Conservation (phyloP, 2,329 filamentous ascomycete species). For the Talaromyces islandicus region DNA sequence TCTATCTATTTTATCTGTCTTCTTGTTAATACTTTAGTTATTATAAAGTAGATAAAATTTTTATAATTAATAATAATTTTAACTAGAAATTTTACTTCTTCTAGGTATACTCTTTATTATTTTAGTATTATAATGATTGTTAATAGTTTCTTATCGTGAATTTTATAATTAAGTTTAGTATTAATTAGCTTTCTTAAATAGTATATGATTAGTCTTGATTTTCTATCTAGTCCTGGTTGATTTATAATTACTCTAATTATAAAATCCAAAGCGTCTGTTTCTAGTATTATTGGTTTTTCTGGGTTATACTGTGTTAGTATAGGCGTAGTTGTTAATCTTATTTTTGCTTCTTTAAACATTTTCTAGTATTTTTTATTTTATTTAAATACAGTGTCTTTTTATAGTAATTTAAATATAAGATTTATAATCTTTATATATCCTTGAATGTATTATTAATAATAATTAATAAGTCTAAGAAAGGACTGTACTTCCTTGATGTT, state of each 20-base stretch:
- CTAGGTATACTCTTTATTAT: conserved; percentile 4
- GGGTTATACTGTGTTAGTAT: not conserved
- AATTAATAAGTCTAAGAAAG: not conserved
- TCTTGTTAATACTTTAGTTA: not conserved
- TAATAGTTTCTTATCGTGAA: conserved; percentile 9
- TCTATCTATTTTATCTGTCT: not conserved
- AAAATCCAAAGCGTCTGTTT: not conserved
- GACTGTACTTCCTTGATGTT: not conserved
- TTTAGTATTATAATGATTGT: conserved; percentile 1
- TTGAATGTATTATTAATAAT: not conserved
- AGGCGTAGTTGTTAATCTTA: not conserved
- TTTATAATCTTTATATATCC: not conserved
- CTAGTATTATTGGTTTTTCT: not conserved
- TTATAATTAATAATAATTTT: conserved; percentile 4
- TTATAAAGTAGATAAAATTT: not conserved
- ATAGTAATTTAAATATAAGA: not conserved
- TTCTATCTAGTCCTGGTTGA: not conserved
- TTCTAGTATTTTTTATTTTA: not conserved
- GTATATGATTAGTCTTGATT: conserved; percentile 3
- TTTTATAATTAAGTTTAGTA: conserved; percentile 4
- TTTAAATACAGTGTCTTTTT: not conserved
- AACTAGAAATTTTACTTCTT: not conserved
- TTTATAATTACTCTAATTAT: not conserved
- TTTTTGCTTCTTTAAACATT: no score
- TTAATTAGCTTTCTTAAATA: conserved; percentile 4